Conservation (phyloP, 225 moss, liverwort and hornwort genomes). For the Rhytidiadelphus loreus region DNA sequence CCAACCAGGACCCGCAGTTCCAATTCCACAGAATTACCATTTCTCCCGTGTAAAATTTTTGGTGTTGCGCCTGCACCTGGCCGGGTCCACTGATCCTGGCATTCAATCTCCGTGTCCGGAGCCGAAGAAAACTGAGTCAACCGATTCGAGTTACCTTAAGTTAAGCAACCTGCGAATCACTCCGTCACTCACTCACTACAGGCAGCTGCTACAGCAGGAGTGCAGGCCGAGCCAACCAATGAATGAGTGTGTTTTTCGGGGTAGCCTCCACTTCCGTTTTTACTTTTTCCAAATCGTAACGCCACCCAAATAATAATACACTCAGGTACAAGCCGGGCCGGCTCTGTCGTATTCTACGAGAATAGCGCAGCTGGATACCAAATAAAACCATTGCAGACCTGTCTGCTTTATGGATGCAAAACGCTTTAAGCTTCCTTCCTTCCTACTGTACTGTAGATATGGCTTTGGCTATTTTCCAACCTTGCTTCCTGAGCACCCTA, state of each 20-base stretch:
- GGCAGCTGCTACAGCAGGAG: too few relatives aligned
- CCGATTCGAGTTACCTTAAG: not conserved
- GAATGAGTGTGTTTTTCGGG: not conserved
- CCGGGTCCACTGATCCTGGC: not conserved
- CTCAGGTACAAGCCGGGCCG: not conserved
- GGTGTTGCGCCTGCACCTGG: not conserved
- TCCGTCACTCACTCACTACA: too few relatives aligned
- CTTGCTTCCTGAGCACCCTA: conserved; percentile 2
- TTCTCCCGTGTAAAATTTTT: not conserved
- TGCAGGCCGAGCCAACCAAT: not conserved
- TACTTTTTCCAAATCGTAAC: not conserved
- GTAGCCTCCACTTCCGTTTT: not conserved
- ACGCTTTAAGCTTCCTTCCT: not conserved
- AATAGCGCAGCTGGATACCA: not conserved
- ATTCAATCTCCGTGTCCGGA: not conserved
- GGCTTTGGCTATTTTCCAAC: not conserved
- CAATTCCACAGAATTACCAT: not conserved
- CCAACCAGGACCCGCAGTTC: accelerated
- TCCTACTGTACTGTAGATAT: too few relatives aligned
- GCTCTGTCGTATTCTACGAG: not conserved
- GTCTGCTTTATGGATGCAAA: conserved; percentile 1
- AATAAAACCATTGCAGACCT: not conserved
- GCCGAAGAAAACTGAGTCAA: not conserved
- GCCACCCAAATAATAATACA: not conserved
- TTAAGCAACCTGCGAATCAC: not conserved